A percentile compares a stretch with the other conserved stretches of the same genome.
phyloP scores from a whole-genome alignment of 306 rosid genomes.

The Prinsepia uniflora region DNA sequence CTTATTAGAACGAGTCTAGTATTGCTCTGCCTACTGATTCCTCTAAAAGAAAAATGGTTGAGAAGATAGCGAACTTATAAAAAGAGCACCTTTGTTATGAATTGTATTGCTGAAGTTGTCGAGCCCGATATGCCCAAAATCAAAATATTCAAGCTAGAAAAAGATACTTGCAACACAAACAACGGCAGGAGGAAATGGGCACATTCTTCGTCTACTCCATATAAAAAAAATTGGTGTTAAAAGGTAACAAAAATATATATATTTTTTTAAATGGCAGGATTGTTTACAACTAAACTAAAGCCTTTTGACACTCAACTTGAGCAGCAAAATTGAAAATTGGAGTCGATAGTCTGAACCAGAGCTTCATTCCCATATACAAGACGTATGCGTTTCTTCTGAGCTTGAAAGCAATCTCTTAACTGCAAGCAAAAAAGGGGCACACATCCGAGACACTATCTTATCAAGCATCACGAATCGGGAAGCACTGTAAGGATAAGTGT shows the following conservation, averaged over 20 bases:
- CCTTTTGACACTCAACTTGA: not conserved
- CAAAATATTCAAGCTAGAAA: too few relatives aligned
- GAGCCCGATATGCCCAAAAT: too few relatives aligned
- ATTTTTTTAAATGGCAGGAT: too few relatives aligned
- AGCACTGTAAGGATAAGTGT: constrained; percentile 18
- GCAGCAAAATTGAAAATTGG: constrained; percentile 16
- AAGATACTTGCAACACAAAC: too few relatives aligned
- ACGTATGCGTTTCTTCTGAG: constrained; percentile 34
- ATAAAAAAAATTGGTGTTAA: not conserved
- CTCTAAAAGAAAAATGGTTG: too few relatives aligned
- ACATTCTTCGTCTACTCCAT: not conserved
- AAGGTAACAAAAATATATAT: too few relatives aligned
- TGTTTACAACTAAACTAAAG: not conserved
- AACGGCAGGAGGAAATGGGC: too few relatives aligned
- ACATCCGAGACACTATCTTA: constrained; percentile 19
- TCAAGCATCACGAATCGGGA: constrained; percentile 49
- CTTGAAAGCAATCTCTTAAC: constrained; percentile 7
- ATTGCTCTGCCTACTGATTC: too few relatives aligned
- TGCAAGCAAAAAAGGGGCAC: not conserved
- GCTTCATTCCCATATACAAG: constrained; percentile 75
- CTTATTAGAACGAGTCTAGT: too few relatives aligned
- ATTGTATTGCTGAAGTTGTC: too few relatives aligned
- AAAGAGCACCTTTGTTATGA: too few relatives aligned
- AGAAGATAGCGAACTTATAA: too few relatives aligned
- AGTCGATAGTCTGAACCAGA: constrained; percentile 63